Evolutionary conservation across 2,329 filamentous ascomycete species (phyloP).

Genomic region (Saccharata proteae): DNA sequence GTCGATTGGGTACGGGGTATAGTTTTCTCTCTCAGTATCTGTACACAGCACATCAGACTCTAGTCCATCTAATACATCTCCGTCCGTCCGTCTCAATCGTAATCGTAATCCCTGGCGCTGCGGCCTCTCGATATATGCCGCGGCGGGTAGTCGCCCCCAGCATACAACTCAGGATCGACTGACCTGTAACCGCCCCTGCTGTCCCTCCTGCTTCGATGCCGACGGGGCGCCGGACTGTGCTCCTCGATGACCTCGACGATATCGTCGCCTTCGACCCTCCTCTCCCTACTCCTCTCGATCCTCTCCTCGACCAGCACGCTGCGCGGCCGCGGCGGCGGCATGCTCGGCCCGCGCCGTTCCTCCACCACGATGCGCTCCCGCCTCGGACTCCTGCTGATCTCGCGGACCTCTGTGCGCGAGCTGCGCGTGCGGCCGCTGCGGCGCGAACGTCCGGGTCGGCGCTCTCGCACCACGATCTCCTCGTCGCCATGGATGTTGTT

Average conservation of each 20-base stretch:
- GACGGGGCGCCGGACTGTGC: slow-evolving; percentile 30
- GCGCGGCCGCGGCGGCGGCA: slow-evolving; percentile 13
- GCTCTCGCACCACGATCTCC: slow-evolving; percentile 41
- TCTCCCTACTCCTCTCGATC: slow-evolving; percentile 7
- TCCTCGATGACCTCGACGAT: slow-evolving; percentile 50
- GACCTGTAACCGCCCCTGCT: slow-evolving; percentile 38
- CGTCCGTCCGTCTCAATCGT: neutral
- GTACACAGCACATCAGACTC: no score
- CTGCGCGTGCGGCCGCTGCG: slow-evolving; percentile 18
- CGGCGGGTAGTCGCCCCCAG: neutral
- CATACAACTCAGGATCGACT: slow-evolving; percentile 28
- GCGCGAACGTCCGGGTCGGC: slow-evolving; percentile 16
- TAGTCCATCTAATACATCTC: neutral
- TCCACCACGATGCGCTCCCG: slow-evolving; percentile 26
- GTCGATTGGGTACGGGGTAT: no score
- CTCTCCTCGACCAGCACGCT: slow-evolving; percentile 33
- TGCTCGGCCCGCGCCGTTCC: slow-evolving; percentile 16
- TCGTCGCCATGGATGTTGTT: slow-evolving; percentile 37
- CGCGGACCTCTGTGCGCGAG: slow-evolving; percentile 22
- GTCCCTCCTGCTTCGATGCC: slow-evolving; percentile 27
- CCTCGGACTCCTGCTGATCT: slow-evolving; percentile 25
- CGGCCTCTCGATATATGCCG: no score
- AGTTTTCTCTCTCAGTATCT: no score
- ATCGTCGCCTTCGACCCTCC: slow-evolving; percentile 37
- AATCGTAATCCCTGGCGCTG: neutral